Percentiles rank a stretch among this genome's conserved stretches.
phyloP scores from a whole-genome alignment of 1,284 basidiomycete genomes.

The Pascua sp. region DNA sequence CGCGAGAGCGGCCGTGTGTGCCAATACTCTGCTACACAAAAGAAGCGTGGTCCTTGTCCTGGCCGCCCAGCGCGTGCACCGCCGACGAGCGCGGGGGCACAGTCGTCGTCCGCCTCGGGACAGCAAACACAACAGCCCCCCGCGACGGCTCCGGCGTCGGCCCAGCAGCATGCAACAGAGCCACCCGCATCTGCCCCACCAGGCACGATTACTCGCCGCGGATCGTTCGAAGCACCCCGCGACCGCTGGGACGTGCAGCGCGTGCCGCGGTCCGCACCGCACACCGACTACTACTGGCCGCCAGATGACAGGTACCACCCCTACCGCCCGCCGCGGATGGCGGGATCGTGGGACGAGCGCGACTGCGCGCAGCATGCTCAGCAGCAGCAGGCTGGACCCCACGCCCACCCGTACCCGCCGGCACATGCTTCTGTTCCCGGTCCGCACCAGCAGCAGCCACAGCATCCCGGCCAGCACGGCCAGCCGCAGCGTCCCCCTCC shows the following conservation, averaged over 20 bases:
- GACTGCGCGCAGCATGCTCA: not conserved
- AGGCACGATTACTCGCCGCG: not conserved
- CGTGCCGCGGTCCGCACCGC: conserved; percentile 1
- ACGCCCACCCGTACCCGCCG: too few species aligned
- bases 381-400: not conserved
- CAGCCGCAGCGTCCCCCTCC: too few species aligned
- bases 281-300: not conserved
- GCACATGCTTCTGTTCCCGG: too few species aligned
- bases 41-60: conserved; percentile 45
- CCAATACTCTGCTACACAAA: conserved; percentile 41
- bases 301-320: not conserved
- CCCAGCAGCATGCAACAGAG: too few species aligned
- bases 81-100: not conserved
- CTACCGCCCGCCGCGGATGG: not conserved
- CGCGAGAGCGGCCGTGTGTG: conserved; percentile 38
- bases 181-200: not conserved
- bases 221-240: not conserved
- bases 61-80: conserved; percentile 14
- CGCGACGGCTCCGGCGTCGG: too few species aligned
- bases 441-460: too few species aligned
- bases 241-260: not conserved
- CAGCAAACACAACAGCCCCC: too few species aligned
- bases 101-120: too few species aligned
- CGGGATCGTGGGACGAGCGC: too few species aligned
- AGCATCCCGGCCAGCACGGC: too few species aligned